These are phyloP conservation scores for Suillus subalutaceus DNA, from an alignment of 768 basidiomycete genomes.

Conservation along the genomic window DNA sequence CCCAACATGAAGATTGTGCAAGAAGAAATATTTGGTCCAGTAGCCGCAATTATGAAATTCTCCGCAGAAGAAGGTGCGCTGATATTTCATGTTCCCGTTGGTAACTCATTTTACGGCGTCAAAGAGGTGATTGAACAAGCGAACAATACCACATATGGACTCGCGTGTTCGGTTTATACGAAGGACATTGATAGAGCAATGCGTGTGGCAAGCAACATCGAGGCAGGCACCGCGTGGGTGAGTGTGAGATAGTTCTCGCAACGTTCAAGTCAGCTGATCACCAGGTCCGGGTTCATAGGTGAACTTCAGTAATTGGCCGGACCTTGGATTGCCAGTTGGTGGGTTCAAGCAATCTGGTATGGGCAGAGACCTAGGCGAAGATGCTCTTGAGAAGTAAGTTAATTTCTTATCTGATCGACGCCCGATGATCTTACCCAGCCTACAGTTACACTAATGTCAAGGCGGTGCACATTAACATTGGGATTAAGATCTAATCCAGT, in stretches of 20 bases:
- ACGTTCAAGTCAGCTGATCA: slow-evolving; percentile 13
- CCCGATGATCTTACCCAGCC: slow-evolving; percentile 35
- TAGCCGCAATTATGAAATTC: slow-evolving; percentile 77
- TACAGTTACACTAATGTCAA: slow-evolving; percentile 60
- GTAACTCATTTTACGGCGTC: background rate
- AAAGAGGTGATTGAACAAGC: slow-evolving; percentile 66
- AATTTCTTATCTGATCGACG: slow-evolving; percentile 43
- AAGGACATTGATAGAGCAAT: slow-evolving; percentile 77
- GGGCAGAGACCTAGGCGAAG: slow-evolving; percentile 79
- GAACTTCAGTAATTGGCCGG: slow-evolving; percentile 42
- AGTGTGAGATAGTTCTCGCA: slow-evolving; percentile 12
- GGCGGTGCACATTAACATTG: slow-evolving; percentile 63
- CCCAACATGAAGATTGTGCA: slow-evolving; percentile 74
- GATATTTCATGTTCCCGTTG: background rate
- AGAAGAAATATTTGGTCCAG: slow-evolving; percentile 84
- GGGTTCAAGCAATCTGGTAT: slow-evolving; percentile 86
- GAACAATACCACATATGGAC: slow-evolving; percentile 87
- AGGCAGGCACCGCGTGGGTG: slow-evolving; percentile 83
- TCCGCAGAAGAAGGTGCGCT: slow-evolving; percentile 49
- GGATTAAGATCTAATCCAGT: slow-evolving; percentile 20
- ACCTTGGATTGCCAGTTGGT: slow-evolving; percentile 68
- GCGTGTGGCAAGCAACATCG: slow-evolving; percentile 67
- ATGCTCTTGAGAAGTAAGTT: slow-evolving; percentile 57
- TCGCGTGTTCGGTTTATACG: slow-evolving; percentile 88
- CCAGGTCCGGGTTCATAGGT: slow-evolving; percentile 70